Evolutionary conservation across 164 flowering plant species (phyloP), one percentile per base, ranked within the genome.

Genomic region (Macadamia tetraphylla): DNA sequence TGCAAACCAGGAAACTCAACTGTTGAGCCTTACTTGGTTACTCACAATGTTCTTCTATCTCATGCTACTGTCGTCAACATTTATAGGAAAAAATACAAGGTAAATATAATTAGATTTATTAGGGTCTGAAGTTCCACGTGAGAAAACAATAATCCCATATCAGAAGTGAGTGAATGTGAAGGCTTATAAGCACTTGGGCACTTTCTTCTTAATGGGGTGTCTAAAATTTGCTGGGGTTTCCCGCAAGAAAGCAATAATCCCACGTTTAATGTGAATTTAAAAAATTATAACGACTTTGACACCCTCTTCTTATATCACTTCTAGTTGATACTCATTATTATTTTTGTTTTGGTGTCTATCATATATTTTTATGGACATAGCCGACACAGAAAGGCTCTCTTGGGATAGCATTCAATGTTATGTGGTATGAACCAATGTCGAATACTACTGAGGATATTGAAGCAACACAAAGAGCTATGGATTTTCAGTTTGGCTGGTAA

Each of bases 401-500:
- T 42, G 97, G 97, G 60, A 68, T 89, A 58, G 9, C 95, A 8
- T 78, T 90, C 23, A 86, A 92, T 74, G 88, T 88, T 2, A 84
- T 94, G 52, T 94, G 98, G 98, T 92, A 62, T 43, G 89, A 82
- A 65, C 92, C 98, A 32, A 77, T 73, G 60, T n/a, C 85, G 29
- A 90, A 88, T 79, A 73, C 87, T 9, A 65, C 81, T 3, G 83
- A 70, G 40, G 95, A 92, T 75, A 81, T 87, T 43, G 86, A 81
- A 65, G 98, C 98, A 17, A 71, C 98, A 42, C 87, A 86, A 66
- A 82, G 96, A 75, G 96, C 98, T 14, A 86, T 82, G 70, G 97
- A 94, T 63, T 94, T 91, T 71, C 88, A 88, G 76, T 81, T 92
- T 67, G 98, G 97, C 60, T 94, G 98, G 98, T 94, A 83, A 69